These are phyloP conservation scores for Hericium alpestre DNA, from an alignment of 768 basidiomycete genomes.

Conservation along the genomic window DNA sequence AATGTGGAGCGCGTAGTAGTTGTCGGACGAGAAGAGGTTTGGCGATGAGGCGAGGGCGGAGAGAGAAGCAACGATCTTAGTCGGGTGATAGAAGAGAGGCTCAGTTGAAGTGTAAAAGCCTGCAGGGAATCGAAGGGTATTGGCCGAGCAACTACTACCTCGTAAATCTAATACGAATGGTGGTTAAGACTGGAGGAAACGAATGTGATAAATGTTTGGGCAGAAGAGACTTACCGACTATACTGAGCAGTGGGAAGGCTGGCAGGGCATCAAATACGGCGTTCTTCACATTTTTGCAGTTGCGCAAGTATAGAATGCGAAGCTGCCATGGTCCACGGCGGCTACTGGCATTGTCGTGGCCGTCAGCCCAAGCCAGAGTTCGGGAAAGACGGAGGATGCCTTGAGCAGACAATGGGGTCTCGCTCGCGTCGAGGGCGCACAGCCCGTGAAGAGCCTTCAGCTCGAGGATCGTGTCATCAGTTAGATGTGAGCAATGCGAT, in stretches of 20 bases:
- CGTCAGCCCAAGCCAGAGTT: constrained; percentile 30
- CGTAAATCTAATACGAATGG: constrained; percentile 9
- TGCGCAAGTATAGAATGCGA: constrained; percentile 11
- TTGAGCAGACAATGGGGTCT: constrained; percentile 38
- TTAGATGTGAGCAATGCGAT: constrained; percentile 41
- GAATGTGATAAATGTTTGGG: too few relatives aligned
- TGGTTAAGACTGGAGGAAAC: neutral
- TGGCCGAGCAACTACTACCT: constrained; percentile 8
- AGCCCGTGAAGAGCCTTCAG: constrained; percentile 46
- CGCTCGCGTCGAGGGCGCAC: constrained; percentile 53
- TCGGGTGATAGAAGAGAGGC: constrained; percentile 8
- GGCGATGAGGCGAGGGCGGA: constrained; percentile 1
- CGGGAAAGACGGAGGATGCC: constrained; percentile 44
- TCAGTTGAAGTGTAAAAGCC: constrained; percentile 8
- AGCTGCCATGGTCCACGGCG: constrained; percentile 15
- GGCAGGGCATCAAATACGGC: constrained; percentile 5
- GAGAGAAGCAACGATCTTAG: constrained; percentile 5
- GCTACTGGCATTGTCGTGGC: constrained; percentile 15
- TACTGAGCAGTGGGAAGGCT: constrained; percentile 9
- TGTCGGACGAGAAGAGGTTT: constrained; percentile 6
- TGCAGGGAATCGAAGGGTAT: constrained; percentile 3
- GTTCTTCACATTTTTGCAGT: constrained; percentile 8
- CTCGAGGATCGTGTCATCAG: constrained; percentile 42
- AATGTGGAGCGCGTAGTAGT: constrained; percentile 7
- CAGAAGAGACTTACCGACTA: constrained; percentile 9